Evolutionary conservation across 345 rosid genomes (phyloP), one percentile per base, ranked within the genome.

Genomic region (Pelargonium nanum): DNA sequence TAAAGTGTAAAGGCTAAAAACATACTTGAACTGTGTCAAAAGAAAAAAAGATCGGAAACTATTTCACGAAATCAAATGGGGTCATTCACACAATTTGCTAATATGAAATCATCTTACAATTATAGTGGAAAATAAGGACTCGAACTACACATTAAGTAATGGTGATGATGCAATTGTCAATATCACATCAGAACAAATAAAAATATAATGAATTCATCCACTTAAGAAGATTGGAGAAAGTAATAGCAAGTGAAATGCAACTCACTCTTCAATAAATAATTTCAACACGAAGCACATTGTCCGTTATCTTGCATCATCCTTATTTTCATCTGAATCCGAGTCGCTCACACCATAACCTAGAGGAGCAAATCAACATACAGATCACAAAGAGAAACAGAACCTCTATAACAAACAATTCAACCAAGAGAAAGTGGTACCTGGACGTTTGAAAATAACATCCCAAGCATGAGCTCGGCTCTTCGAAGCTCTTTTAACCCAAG

Each of bases 401-500:
- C 20, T 55, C 26, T 17, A 20, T 8, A 19, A 22, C 23, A 26
- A 53, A 25, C 52, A 0, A 6, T 32, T 53, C 19, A 28, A 22
- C 15, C 26, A 22, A 63, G 1, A 21, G 20, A 21, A 20, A 60
- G 56, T 48, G 70, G 5, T 71, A 89, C 92, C 95, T 61, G 93
- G 95, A 53, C 58, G 91, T 73, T 85, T 85, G 64, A 70, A 59
- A 19, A 82, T 63, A 55, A 84, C 82, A 85, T 72, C 78, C 94
- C 86, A 85, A 53, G 60, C 95, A 0, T 82, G 83, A 66, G 85
- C 68, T 58, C 84, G 70, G 57, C 51, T 68, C 61, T 74, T 80
- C n/a, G 93, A 84, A 72, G 89, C 93, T 77, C 77, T 78, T 61
- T 56, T 72, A 59, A 85, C 78, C 96, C 94, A 91, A 70, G 76